Evolutionary conservation across 2,329 filamentous ascomycete genomes (phyloP), one percentile per base, ranked within the genome.

Genomic region (Colletotrichum lupini): DNA sequence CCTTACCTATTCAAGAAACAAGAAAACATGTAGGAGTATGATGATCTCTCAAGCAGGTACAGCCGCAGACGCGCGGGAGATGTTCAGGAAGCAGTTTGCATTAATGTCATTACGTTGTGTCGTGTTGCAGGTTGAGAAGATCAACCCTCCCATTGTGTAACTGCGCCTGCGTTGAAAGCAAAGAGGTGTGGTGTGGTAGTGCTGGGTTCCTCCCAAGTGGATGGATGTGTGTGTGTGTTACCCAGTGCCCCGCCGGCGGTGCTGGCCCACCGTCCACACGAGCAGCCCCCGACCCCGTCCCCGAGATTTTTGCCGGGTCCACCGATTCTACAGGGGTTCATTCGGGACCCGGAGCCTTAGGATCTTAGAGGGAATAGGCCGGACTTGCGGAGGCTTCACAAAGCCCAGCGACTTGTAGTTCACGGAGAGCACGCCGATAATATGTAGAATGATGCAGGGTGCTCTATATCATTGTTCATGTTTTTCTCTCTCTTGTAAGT

Each of bases 91-190:
- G 49, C 24, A 9, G n/a, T 6, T 6, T 24, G 67, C 60, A 66
- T 55, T 19, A 59, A 52, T 4, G 28, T 22, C 67, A 55, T 66
- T 65, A 55, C 53, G 60, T 66, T 59, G 60, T 24, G 22, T 19
- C 42, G 24, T 42, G 67, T 70, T 52, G 37, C 67, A 70, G 60
- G 55, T 55, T 70, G 60, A 70, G 19, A 53, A 63, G 60, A 52
- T 53, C 60, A 22, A 22, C 42, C 42, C 22, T 49, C 28, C 22
- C 26, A 19, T n/a, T 22, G 42, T 49, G 42, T 49, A 22, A 49
- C 42, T 42, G 37, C 14, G 37, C 37, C 42, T 49, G 42, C 42
- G 19, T n/a, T 49, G 42, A 11, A 22, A 49, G 42, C 19, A 9
- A n/a, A n/a, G 19, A 22, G 42, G 42, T n/a, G 19, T n/a, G 42